Base-by-base conservation (phyloP, 805 yeast species). In the Candida ulmi region DNA sequence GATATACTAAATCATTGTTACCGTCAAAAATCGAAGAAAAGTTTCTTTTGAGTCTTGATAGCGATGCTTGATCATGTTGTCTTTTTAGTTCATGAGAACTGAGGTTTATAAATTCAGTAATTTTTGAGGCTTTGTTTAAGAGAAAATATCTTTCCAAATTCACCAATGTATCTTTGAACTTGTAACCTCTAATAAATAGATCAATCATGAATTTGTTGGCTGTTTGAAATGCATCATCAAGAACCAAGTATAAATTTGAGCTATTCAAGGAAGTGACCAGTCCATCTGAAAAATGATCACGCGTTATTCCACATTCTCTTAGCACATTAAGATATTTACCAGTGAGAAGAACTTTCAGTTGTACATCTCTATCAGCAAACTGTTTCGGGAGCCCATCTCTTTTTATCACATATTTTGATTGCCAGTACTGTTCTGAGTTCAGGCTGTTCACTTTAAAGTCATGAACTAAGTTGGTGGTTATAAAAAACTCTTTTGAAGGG, bases 281-380 rank as follows among this genome's bases (percentile, higher is more conserved):
- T n/a, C 29, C 42, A 21, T 44, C 39, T 3, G 48, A 39, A 18
- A 49, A 51, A 11, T 48, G n/a, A 32, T 51, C 52, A 32, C 52
- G 11, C 0, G 50, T 51, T 3, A 75, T 62, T 0, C 81, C 83
- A 51, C 85, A 79, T 41, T 72, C 78, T 40, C 76, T 71, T 33
- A 84, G 68, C 3, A 91, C 80, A 51, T 87, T 85, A 40, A 88
- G 63, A 50, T 81, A 81, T 60, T 88, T 90, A 2, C 99, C 99
- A 0, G 96, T 86, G 37, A 79, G 66, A 18, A 91, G 63, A 0
- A 91, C 71, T 58, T 83, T 82, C 36, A 71, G 69, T 47, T 83
- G 83, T 7, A 79, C 55, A 2, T 69, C 73, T 19, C 64, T 66
- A 29, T 68, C 61, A 7, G 67, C 61, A 43, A 91, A 76, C 46